Evolutionary conservation across 1,284 basidiomycete genomes (phyloP), one percentile per base, ranked within the genome.

Genomic region (Leucoagaricus sp.): DNA sequence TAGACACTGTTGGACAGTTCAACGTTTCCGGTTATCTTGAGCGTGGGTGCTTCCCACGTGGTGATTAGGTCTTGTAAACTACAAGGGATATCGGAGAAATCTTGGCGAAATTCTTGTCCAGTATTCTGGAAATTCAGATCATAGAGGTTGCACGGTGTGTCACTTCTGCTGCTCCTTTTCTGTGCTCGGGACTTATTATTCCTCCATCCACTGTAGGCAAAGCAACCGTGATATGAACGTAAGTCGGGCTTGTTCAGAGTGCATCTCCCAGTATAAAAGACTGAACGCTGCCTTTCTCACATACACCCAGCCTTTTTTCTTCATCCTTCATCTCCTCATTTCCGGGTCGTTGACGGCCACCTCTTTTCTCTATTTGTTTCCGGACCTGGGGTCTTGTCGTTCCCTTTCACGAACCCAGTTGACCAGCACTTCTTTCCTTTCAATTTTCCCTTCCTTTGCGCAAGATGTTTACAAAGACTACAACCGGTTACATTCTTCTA

Each of bases 261-360:
- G 4, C 13, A 6, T 31, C 36, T 28, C 45, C n/a, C 19, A 6
- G 21, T 47, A 57, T 58, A 48, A 25, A 48, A 49, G 21, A 21
- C 19, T n/a, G 34, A 12, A 21, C 6, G 19, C 9, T 15, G 33
- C 10, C 10, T 19, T 28, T 25, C 36, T 2, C n/a, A 45, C 9
- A 23, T 12, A 5, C 25, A 15, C 21, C 31, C 34, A 45, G n/a
- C n/a, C n/a, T n/a, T 42, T 60, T 61, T 60, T 58, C 63, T 57
- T 58, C 61, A 60, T 46, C 50, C 60, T 59, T 59, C 64, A 64
- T 64, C 63, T 64, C 64, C 10, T n/a, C n/a, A n/a, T n/a, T 64
- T 65, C 70, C 72, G 72, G 72, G 72, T 79, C 77, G 72, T 78
- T 77, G 79, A 80, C 76, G 76, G 76, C 76, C 71, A 69, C 61